Percentiles rank a stretch among this genome's conserved stretches.
These are phyloP conservation scores for Aethionema arabicum DNA, from an alignment of 345 rosid genomes.

Conservation along the genomic window DNA sequence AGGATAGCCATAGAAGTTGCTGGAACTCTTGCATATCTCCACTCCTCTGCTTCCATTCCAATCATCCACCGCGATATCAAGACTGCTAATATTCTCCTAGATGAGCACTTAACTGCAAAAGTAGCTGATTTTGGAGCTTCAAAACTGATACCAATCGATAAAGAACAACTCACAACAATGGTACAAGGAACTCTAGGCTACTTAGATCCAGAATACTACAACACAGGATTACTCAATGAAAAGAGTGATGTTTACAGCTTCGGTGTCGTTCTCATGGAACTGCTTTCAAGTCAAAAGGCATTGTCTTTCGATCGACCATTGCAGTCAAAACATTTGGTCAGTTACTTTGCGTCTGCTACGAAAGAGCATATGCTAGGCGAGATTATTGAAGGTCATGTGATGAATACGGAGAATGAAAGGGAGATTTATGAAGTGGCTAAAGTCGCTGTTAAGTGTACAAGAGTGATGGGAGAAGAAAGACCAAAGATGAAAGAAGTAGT, in stretches of 20 bases:
- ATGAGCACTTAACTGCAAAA: constrained; percentile 35
- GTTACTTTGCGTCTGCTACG: constrained; percentile 27
- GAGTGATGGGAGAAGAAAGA: constrained; percentile 11
- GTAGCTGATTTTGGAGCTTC: constrained; percentile 47
- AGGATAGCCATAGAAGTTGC: constrained; percentile 41
- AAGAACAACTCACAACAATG: constrained; percentile 36
- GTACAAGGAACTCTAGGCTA: constrained; percentile 47
- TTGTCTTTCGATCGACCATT: constrained; percentile 25
- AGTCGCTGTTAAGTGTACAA: too few relatives aligned
- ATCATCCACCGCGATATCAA: constrained; percentile 46
- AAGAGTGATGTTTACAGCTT: constrained; percentile 56
- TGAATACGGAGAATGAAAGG: constrained; percentile 8
- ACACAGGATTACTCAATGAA: constrained; percentile 35
- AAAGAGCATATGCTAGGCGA: constrained; percentile 19
- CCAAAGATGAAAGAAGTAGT: too few relatives aligned
- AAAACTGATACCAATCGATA: constrained; percentile 37
- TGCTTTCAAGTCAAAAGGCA: constrained; percentile 32
- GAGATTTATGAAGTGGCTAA: constrained; percentile 18
- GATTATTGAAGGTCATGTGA: constrained; percentile 25
- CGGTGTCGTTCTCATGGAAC: constrained; percentile 44
- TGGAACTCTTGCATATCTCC: constrained; percentile 41
- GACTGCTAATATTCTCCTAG: constrained; percentile 44
- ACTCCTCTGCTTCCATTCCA: constrained; percentile 39
- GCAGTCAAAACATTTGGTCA: constrained; percentile 31
- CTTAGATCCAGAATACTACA: constrained; percentile 44